Evolutionary conservation across 495 filamentous ascomycete genomes (phyloP), one percentile per base, ranked within the genome.

Genomic region (Lophium mytilinum): DNA sequence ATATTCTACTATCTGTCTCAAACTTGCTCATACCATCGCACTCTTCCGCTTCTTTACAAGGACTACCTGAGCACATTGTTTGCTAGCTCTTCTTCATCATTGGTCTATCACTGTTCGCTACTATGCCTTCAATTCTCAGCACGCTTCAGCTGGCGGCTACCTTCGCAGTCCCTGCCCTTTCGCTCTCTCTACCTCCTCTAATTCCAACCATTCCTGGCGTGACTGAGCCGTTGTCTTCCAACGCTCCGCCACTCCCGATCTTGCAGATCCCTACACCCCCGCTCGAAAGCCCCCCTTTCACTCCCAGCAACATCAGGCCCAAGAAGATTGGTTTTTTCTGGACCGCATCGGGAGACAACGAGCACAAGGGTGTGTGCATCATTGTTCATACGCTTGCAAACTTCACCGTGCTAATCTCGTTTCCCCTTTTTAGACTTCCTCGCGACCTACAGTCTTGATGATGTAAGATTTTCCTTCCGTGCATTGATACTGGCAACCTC

Each of bases 261-360:
- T 61, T 84, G 33, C 80, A 83, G 61, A 52, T 80, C 10, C 81
- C 81, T 8, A 81, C 78, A 18, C 80, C 81, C 36, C 74, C 81
- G 0, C 57, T 82, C 33, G 71, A 73, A 15, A 80, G 77, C 48
- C 76, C 76, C 18, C 79, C 78, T 6, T 82, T 80, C 52, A 72
- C 68, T 41, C 66, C 72, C 5, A 80, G 78, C 63, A 66, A 78
- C 39, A 77, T 83, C 58, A 75, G 76, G 69, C 81, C 81, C 39
- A 83, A 83, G 78, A 84, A 83, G 70, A 81, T 84, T 57, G 81
- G 80, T 3, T 83, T 81, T 67, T 83, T 83, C 68, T 84, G 78
- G 78, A 81, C 80, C 52, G 81, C 75, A 35, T 71, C 80, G 11
- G 80, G 75, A 17, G 81, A 84, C 64, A 83, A 83, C 62, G 53